Percentiles rank a stretch among this genome's conserved stretches.
Evolutionary conservation across 495 filamentous ascomycete species (phyloP).

Genomic region (Hamigera avellanea): DNA sequence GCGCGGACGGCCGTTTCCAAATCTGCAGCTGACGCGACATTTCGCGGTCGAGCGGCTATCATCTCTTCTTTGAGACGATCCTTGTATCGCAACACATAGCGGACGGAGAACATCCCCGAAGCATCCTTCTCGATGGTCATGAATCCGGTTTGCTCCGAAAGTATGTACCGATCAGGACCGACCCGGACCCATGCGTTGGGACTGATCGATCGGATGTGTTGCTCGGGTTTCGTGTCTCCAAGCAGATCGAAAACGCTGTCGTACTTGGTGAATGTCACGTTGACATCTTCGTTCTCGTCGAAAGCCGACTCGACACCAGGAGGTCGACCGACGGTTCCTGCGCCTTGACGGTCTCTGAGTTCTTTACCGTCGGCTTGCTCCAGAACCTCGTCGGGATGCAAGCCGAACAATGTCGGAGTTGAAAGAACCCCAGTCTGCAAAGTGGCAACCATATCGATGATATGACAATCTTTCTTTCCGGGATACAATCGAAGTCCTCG

Average conservation of each 20-base stretch:
- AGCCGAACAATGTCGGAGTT: constrained; percentile 83
- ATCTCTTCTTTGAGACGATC: constrained; percentile 9
- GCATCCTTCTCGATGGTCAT: constrained; percentile 47
- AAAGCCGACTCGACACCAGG: background rate
- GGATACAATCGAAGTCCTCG: constrained; percentile 75
- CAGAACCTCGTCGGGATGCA: constrained; percentile 76
- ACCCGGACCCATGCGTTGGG: constrained; percentile 71
- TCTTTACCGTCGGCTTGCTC: constrained; percentile 44
- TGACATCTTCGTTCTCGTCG: constrained; percentile 14
- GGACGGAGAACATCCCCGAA: constrained; percentile 15
- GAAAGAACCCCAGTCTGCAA: constrained; percentile 74
- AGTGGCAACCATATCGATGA: constrained; percentile 92
- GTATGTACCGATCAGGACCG: constrained; percentile 48
- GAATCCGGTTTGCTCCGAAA: constrained; percentile 38
- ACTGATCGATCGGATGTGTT: constrained; percentile 66
- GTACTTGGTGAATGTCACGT: constrained; percentile 66
- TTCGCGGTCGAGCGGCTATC: constrained; percentile 49
- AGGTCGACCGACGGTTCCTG: constrained; percentile 24
- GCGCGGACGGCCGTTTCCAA: constrained; percentile 67
- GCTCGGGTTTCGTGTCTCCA: constrained; percentile 64
- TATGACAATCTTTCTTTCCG: constrained; percentile 79
- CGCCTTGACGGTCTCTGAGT: constrained; percentile 40
- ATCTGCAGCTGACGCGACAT: constrained; percentile 45
- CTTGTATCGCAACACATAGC: constrained; percentile 24
- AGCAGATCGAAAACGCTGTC: constrained; percentile 81